Evolutionary conservation across 805 yeast species (phyloP).

Genomic region (Candida xiaguanensis): DNA sequence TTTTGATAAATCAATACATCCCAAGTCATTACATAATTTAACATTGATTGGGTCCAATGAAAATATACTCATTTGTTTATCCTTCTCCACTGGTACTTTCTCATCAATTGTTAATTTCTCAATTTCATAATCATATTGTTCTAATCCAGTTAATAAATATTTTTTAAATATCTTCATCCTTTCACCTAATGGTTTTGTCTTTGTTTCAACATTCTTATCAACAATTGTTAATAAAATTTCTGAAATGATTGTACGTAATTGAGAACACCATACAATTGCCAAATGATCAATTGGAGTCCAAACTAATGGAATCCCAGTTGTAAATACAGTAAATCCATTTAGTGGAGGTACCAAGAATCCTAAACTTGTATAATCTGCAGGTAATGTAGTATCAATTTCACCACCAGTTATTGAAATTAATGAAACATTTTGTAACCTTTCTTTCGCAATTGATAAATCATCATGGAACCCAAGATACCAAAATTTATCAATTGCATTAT

Average conservation of each 20-base stretch:
- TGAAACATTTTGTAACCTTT: constrained; percentile 55
- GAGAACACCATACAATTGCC: constrained; percentile 96
- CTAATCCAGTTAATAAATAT: constrained; percentile 54
- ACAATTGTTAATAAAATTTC: constrained; percentile 56
- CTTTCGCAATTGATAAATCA: constrained; percentile 32
- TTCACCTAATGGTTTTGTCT: constrained; percentile 48
- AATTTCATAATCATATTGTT: constrained; percentile 15
- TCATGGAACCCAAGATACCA: constrained; percentile 66
- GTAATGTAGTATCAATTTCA: constrained; percentile 66
- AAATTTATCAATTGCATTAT: constrained; percentile 68
- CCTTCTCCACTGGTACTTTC: constrained; percentile 9
- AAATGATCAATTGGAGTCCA: constrained; percentile 95
- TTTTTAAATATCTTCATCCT: constrained; percentile 59
- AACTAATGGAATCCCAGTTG: constrained; percentile 84
- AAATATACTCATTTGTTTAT: constrained; percentile 1
- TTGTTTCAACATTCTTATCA: constrained; percentile 42
- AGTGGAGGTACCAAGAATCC: constrained; percentile 66
- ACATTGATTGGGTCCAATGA: constrained; percentile 6
- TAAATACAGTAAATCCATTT: constrained; percentile 78
- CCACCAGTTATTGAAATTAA: constrained; percentile 91
- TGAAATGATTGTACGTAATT: constrained; percentile 64
- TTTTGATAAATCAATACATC: constrained; percentile 43
- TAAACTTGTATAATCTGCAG: constrained; percentile 84
- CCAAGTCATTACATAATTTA: constrained; percentile 11
- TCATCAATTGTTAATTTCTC: neutral